phyloP scores from a whole-genome alignment of 1,284 basidiomycete genomes.

The Coriolopsis trogii region DNA sequence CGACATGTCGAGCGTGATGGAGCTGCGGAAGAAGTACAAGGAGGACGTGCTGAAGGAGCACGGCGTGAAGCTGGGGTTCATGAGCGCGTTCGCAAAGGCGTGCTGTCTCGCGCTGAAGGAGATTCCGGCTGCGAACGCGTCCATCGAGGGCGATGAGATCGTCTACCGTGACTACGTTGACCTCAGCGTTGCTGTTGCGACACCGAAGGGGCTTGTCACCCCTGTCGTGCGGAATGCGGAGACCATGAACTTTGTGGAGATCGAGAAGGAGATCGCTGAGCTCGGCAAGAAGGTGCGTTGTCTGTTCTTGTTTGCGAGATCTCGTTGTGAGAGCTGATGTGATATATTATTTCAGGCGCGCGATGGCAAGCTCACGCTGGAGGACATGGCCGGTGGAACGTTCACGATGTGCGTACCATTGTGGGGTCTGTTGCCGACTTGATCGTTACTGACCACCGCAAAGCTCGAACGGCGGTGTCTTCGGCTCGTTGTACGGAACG shows the following conservation, averaged over 20 bases:
- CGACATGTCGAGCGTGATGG: conserved; percentile 96
- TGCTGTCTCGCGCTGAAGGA: conserved; percentile 87
- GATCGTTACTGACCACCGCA: conserved; percentile 3
- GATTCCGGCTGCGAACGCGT: conserved; percentile 94
- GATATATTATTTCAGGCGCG: conserved; percentile 60
- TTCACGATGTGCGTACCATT: conserved; percentile 86
- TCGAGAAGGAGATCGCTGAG: conserved; percentile 90
- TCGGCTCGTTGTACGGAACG: conserved; percentile 95
- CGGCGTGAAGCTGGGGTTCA: conserved; percentile 97
- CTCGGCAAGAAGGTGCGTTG: conserved; percentile 85
- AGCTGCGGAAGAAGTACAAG: conserved; percentile 96
- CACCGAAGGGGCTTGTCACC: conserved; percentile 96
- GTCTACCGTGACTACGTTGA: conserved; percentile 97
- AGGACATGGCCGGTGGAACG: conserved; percentile 96
- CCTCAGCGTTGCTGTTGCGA: conserved; percentile 93
- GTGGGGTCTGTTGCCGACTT: background rate
- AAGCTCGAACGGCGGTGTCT: conserved; percentile 98
- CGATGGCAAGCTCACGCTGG: conserved; percentile 93
- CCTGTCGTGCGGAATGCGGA: conserved; percentile 95
- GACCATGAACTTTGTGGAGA: conserved; percentile 84
- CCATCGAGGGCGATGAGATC: conserved; percentile 94
- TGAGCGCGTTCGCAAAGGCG: conserved; percentile 96
- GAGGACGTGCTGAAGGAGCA: conserved; percentile 91
- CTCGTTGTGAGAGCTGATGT: background rate
- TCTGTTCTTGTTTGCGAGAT: background rate